Conservation (phyloP, 441 rosid species). For the Gossypium schwendimanii region DNA sequence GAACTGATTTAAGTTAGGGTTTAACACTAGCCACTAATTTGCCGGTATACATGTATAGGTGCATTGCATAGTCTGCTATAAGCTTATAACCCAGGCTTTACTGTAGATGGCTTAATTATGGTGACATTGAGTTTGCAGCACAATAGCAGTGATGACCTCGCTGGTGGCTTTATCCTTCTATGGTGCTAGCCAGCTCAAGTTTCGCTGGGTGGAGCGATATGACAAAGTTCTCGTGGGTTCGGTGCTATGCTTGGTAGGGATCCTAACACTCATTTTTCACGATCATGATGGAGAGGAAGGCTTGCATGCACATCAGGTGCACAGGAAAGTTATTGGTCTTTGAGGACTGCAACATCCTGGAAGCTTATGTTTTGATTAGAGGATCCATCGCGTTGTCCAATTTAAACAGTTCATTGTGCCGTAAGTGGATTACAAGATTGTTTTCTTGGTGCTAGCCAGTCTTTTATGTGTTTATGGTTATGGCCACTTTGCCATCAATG, state of each 20-base stretch:
- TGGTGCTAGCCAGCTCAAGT: conserved; percentile 96
- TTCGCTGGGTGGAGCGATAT: conserved; percentile 90
- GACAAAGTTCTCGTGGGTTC: conserved; percentile 95
- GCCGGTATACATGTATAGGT: background rate
- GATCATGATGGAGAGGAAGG: conserved; percentile 51
- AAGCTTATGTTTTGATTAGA: background rate
- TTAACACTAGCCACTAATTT: background rate
- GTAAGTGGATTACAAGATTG: conserved; percentile 1
- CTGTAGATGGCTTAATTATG: background rate
- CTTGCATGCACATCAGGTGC: conserved; percentile 29
- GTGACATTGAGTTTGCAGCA: conserved; percentile 41
- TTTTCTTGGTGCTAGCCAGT: background rate
- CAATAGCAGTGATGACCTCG: conserved; percentile 88
- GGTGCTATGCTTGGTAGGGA: conserved; percentile 82
- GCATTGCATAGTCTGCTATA: background rate
- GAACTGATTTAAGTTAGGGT: conserved; percentile 7
- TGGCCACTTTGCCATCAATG: background rate
- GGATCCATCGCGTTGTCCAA: conserved; percentile 4
- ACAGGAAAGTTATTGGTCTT: conserved; percentile 50
- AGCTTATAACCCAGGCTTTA: background rate
- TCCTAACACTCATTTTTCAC: conserved; percentile 76
- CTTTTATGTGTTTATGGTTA: background rate
- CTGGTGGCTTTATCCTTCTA: conserved; percentile 91
- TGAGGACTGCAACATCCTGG: conserved; percentile 12
- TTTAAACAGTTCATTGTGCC: background rate